Conservation (phyloP, 352 stramenopile species). For the Salisapilia sapeloensis region DNA sequence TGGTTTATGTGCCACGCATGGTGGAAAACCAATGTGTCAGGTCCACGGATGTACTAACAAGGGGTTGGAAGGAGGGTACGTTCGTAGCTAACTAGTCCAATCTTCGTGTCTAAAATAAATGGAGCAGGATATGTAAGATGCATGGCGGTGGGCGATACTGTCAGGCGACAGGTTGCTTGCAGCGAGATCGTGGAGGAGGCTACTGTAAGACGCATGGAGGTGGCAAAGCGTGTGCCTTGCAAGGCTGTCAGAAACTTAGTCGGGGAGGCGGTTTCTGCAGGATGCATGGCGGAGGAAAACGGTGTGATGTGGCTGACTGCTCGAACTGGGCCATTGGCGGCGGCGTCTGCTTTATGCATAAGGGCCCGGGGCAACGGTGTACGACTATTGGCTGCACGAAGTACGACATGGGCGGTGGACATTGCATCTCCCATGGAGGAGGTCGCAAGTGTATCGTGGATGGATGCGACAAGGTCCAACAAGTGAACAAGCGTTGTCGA, state of each 20-base stretch:
- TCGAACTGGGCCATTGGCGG: constrained; percentile 68
- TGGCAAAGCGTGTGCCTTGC: constrained; percentile 62
- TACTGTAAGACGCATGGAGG: constrained; percentile 77
- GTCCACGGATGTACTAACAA: constrained; percentile 69
- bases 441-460: constrained; percentile 70
- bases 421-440: constrained; percentile 76
- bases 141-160: constrained; percentile 72
- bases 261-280: constrained; percentile 70
- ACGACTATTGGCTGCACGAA: constrained; percentile 67
- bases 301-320: constrained; percentile 58
- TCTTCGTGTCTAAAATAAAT: constrained; percentile 1
- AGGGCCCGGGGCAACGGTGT: constrained; percentile 58
- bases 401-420: constrained; percentile 61
- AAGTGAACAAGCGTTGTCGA: constrained; percentile 72
- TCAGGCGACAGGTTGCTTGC: constrained; percentile 52
- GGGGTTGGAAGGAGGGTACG: constrained; percentile 60
- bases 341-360: constrained; percentile 60
- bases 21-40: constrained; percentile 59
- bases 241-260: constrained; percentile 65
- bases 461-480: constrained; percentile 71
- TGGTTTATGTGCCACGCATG: constrained; percentile 69
- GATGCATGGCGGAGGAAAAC: constrained; percentile 71
- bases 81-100: constrained; percentile 1
- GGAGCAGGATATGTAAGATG: constrained; percentile 54
- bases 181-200: constrained; percentile 70